These are phyloP conservation scores for Arctium minus DNA, from an alignment of 129 eudicot genomes.

Conservation along the genomic window DNA sequence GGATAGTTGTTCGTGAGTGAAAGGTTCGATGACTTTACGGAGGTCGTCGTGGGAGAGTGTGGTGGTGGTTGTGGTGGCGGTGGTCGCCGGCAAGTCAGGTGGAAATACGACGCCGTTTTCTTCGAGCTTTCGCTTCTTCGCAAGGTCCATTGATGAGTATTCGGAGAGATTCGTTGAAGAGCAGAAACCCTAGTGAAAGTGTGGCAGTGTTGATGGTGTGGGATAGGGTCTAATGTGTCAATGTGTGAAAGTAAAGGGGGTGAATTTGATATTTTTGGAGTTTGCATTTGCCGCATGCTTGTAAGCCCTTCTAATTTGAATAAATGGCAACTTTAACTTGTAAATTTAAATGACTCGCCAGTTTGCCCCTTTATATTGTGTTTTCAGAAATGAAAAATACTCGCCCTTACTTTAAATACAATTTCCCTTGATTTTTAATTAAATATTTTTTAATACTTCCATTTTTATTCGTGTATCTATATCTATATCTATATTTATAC, in stretches of 20 bases:
- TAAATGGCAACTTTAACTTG: background rate
- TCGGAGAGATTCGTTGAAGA: background rate
- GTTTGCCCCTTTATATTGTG: background rate
- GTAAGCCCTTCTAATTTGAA: background rate
- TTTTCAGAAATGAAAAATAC: background rate
- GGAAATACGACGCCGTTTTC: conserved; percentile 28
- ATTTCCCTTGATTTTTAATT: too few species aligned
- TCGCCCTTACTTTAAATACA: background rate
- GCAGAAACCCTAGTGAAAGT: conserved; percentile 1
- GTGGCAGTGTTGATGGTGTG: background rate
- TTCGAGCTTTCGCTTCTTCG: conserved; percentile 37
- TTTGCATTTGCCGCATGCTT: background rate
- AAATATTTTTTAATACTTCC: too few species aligned
- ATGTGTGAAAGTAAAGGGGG: background rate
- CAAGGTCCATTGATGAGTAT: conserved; percentile 10
- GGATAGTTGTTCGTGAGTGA: conserved; percentile 50
- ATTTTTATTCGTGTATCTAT: too few species aligned
- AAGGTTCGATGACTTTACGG: conserved; percentile 44
- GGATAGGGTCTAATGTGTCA: background rate
- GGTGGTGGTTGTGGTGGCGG: background rate
- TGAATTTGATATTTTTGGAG: background rate
- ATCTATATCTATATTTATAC: too few species aligned
- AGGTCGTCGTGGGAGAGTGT: conserved; percentile 37
- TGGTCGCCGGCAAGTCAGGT: background rate
- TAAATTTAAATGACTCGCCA: background rate